phyloP scores from a whole-genome alignment of 306 rosid species.

The Trifolium pratense region DNA sequence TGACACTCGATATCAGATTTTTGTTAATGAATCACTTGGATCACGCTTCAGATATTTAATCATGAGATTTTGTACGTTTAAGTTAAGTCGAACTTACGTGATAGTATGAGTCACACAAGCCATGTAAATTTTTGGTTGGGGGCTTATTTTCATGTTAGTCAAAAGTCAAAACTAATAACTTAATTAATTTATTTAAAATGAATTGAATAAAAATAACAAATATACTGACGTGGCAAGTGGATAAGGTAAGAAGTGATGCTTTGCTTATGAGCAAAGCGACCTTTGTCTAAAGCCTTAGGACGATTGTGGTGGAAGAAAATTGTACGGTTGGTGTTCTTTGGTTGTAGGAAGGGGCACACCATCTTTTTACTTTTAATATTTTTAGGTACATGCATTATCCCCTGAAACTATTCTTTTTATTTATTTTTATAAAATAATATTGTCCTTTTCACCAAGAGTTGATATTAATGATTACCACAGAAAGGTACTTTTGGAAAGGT shows the following conservation, averaged over 20 bases:
- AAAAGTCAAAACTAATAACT: slow-evolving; percentile 1
- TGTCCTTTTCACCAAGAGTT: slow-evolving; percentile 23
- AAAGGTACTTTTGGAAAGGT: slow-evolving; percentile 7
- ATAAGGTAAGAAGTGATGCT: slow-evolving; percentile 45
- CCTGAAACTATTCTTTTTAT: background rate
- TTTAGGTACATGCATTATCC: slow-evolving; percentile 37
- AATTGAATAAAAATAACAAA: background rate
- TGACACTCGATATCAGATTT: no score
- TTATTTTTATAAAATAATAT: background rate
- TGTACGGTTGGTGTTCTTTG: slow-evolving; percentile 45
- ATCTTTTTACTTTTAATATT: background rate
- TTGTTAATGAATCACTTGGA: no score
- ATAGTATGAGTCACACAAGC: no score
- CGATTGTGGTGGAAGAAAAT: background rate
- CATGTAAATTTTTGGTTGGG: background rate
- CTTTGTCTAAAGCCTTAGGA: slow-evolving; percentile 14
- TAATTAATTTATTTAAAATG: background rate
- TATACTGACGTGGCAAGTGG: background rate
- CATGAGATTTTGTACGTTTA: no score
- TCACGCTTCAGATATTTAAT: no score
- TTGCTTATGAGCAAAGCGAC: slow-evolving; percentile 55
- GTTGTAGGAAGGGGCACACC: slow-evolving; percentile 39
- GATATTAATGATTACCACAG: background rate
- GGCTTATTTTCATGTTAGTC: background rate
- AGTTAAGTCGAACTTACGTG: no score